Evolutionary conservation across 2,329 filamentous ascomycete genomes (phyloP), one percentile per base, ranked within the genome.

Genomic region (Trichoderma pleuroti): DNA sequence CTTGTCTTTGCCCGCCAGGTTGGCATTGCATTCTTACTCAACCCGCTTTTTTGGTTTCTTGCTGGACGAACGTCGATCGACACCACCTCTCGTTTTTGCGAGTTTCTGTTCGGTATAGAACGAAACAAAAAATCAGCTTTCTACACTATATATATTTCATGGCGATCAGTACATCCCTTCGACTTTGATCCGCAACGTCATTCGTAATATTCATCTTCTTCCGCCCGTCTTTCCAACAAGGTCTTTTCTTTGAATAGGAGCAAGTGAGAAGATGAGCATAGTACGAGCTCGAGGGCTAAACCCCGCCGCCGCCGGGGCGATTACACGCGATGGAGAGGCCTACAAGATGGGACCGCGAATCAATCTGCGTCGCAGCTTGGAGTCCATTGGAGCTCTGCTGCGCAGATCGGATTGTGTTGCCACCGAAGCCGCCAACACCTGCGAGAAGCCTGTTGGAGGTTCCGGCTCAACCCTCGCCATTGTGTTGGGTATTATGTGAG

Each of bases 401-500:
- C 61, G 71, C 36, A 72, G 71, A 34, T 30, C 34, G 24, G 56
- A 63, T 5, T 73, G 72, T 71, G 46, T 52, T 18, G 34, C 30
- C 65, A 49, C 72, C 52, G 36, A 42, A 59, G 73, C 57, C 56
- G 75, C 74, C 28, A 82, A 85, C 70, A 81, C 83, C 4, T 91
- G 90, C 77, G 87, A 91, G 75, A 92, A 90, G 77, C 85, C 89
- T 0, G 82, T 84, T 39, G 85, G 84, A 70, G 80, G 82, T 52
- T 84, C 81, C 54, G 83, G 85, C n/a, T 86, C 87, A 64, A 90
- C 87, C 4, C 75, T 94, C 56, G 87, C 91, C 8, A 91, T 96
- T 73, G 85, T 87, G 52, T 81, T 94, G 5, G 90, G 90, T 77
- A 85, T 92, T 72, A 86, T 87, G 91, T 94, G 88, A 84, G 92